phyloP scores from a whole-genome alignment of 768 basidiomycete species.

The Leccinellum luteum region DNA sequence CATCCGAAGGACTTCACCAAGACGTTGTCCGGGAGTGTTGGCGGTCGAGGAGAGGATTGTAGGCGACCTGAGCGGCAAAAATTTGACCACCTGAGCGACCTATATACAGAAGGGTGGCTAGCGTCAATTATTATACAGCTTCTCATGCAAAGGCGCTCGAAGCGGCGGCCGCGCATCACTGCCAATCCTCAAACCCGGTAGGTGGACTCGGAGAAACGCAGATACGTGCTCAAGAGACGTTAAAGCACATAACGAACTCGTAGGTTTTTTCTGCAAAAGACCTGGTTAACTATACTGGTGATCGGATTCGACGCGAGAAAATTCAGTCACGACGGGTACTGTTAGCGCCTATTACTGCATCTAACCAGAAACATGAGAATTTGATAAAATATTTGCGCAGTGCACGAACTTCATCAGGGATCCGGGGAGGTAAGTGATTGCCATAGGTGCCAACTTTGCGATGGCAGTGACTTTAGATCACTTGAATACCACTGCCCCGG shows the following conservation, averaged over 20 bases:
- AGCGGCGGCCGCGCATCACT: not conserved
- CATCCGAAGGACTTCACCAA: not conserved
- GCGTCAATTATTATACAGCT: not conserved
- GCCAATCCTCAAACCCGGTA: not conserved
- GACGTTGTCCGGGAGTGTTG: not conserved
- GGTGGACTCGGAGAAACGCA: too few species aligned
- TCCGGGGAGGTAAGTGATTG: not conserved
- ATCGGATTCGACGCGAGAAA: not conserved
- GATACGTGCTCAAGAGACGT: not conserved
- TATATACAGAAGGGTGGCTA: not conserved
- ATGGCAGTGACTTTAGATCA: not conserved
- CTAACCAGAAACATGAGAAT: not conserved
- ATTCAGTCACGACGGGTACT: not conserved
- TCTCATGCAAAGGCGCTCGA: not conserved
- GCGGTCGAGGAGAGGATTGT: not conserved
- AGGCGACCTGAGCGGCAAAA: not conserved
- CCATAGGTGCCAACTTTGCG: not conserved
- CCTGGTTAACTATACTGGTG: not conserved
- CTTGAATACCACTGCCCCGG: not conserved
- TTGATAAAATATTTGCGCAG: not conserved
- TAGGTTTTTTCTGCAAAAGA: not conserved
- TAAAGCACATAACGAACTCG: not conserved
- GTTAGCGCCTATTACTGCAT: not conserved
- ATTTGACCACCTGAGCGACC: too few species aligned
- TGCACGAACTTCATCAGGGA: not conserved